Percentiles rank a stretch among this genome's conserved stretches.
These are phyloP conservation scores for Diaporthe vexans DNA, from an alignment of 2,329 filamentous ascomycete species.

Conservation along the genomic window DNA sequence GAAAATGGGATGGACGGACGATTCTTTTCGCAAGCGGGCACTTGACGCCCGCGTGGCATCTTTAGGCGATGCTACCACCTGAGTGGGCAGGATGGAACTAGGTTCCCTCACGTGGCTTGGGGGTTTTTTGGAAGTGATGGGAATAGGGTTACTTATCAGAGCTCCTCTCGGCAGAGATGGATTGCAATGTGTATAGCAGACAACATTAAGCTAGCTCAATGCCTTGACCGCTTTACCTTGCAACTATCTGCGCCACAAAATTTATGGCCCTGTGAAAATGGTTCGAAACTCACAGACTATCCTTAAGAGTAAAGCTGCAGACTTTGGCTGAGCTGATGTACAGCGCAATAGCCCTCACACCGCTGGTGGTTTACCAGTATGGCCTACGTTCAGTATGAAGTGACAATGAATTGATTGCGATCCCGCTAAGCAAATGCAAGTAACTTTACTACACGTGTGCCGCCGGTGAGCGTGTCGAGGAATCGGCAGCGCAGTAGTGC, in stretches of 20 bases:
- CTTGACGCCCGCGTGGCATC: not conserved
- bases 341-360: not conserved
- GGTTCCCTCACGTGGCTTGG: not conserved
- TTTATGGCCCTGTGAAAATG: not conserved
- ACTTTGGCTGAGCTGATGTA: not conserved
- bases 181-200: constrained; percentile 28
- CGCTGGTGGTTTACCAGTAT: not conserved
- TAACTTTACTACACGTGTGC: not conserved
- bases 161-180: constrained; percentile 31
- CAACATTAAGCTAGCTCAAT: constrained; percentile 27
- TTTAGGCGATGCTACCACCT: not conserved
- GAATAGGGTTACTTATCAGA: not conserved
- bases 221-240: constrained; percentile 16
- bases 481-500: not conserved
- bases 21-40: constrained; percentile 16
- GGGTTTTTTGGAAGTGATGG: constrained; percentile 3
- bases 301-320: not conserved
- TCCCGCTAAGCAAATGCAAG: not conserved
- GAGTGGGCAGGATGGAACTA: constrained; percentile 11
- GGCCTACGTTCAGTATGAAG: not conserved
- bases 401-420: accelerated
- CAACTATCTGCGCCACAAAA: not conserved
- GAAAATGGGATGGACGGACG: constrained; percentile 21
- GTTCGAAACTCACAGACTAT: not conserved
- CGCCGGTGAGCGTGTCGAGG: not conserved